These are phyloP conservation scores for Ceratocystis alfenasii DNA, from an alignment of 2,329 filamentous ascomycete species.

Conservation along the genomic window DNA sequence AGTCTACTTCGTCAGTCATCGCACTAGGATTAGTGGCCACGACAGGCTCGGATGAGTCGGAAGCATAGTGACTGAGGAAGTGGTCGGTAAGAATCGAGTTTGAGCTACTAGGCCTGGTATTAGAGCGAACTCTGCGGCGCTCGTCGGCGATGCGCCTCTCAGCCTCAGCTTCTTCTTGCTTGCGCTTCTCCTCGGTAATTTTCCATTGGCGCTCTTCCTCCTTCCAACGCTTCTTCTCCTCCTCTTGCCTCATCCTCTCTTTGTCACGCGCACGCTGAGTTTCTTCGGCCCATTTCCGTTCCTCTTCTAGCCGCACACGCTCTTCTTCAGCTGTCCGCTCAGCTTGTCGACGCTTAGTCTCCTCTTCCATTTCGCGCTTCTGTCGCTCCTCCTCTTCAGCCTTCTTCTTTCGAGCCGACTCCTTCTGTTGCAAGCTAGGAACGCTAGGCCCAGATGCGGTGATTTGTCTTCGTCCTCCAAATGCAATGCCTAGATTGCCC, in stretches of 20 bases:
- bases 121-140: slow-evolving; percentile 46
- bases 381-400: slow-evolving; percentile 49
- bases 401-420: slow-evolving; percentile 49
- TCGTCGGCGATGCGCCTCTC: slow-evolving; percentile 57
- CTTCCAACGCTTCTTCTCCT: slow-evolving; percentile 63
- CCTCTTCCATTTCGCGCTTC: slow-evolving; percentile 42
- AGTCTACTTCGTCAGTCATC: slow-evolving; percentile 32
- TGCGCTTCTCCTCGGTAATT: slow-evolving; percentile 58
- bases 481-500: slow-evolving; percentile 84
- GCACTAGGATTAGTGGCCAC: slow-evolving; percentile 31
- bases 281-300: slow-evolving; percentile 55
- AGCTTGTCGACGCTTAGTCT: slow-evolving; percentile 36
- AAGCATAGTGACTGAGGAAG: slow-evolving; percentile 49
- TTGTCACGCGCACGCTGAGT: slow-evolving; percentile 46
- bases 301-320: slow-evolving; percentile 49
- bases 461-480: slow-evolving; percentile 85
- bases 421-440: slow-evolving; percentile 73
- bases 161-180: slow-evolving; percentile 60
- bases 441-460: slow-evolving; percentile 70
- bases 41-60: slow-evolving; percentile 55
- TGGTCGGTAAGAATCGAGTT: slow-evolving; percentile 20
- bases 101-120: slow-evolving; percentile 30
- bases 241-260: slow-evolving; percentile 49
- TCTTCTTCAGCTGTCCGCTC: slow-evolving; percentile 49
- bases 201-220: slow-evolving; percentile 69